A percentile compares a stretch with the other conserved stretches of the same genome.
phyloP scores from a whole-genome alignment of 495 filamentous ascomycete genomes.

The Aspergillus panamensis region DNA sequence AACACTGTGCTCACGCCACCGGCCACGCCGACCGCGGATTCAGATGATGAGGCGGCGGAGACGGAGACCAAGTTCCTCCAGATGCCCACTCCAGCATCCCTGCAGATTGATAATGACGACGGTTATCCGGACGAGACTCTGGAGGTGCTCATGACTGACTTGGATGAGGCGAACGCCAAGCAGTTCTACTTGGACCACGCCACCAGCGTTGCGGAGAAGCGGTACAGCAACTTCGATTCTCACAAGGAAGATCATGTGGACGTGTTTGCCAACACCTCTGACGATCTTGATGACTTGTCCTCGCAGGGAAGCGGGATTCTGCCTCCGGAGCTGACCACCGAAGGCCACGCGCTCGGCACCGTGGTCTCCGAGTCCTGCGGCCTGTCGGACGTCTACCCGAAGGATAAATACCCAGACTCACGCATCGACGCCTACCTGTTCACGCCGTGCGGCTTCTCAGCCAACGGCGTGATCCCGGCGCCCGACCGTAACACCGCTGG shows the following conservation, averaged over 20 bases:
- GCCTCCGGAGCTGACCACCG: conserved; percentile 75
- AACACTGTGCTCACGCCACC: conserved; percentile 79
- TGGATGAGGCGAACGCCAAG: conserved; percentile 87
- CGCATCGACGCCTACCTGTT: conserved; percentile 96
- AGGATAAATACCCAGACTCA: conserved; percentile 82
- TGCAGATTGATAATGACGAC: conserved; percentile 28
- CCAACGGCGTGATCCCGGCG: conserved; percentile 92
- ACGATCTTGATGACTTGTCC: conserved; percentile 62
- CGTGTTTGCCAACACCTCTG: conserved; percentile 74
- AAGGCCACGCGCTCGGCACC: conserved; percentile 90
- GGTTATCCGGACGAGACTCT: conserved; percentile 80
- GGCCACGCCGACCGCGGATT: conserved; percentile 61
- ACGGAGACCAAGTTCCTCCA: conserved; percentile 68
- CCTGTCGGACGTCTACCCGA: conserved; percentile 84
- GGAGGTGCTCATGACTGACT: conserved; percentile 97
- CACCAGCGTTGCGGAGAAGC: conserved; percentile 80
- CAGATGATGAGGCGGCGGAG: conserved; percentile 54
- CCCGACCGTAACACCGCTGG: conserved; percentile 55
- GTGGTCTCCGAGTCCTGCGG: conserved; percentile 91
- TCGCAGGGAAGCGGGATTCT: conserved; percentile 54
- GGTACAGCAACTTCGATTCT: conserved; percentile 53
- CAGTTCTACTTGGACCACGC: conserved; percentile 96
- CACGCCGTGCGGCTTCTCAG: conserved; percentile 95
- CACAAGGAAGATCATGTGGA: conserved; percentile 61
- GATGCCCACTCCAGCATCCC: conserved; percentile 34